Evolutionary conservation across 148 eudicot species (phyloP).

Genomic region (Nepenthes gracilis): DNA sequence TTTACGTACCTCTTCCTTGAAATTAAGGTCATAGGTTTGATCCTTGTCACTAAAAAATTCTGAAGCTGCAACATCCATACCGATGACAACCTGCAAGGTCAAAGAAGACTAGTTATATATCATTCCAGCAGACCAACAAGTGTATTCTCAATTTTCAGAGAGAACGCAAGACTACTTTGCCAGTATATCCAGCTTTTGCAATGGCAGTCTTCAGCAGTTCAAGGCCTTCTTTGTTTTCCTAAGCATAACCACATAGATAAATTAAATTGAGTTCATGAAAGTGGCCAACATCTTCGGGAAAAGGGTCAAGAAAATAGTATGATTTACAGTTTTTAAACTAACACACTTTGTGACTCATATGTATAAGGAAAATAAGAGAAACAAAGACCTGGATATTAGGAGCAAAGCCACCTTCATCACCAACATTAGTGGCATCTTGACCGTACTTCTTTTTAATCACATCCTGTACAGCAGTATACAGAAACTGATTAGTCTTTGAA

Average conservation of each 20-base stretch:
- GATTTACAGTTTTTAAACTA: too few relatives aligned
- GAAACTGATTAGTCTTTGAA: neutral
- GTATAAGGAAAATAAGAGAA: too few relatives aligned
- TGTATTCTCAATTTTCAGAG: neutral
- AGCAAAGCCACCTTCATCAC: conserved; percentile 83
- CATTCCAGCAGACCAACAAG: neutral
- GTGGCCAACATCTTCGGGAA: too few relatives aligned
- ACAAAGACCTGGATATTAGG: conserved; percentile 59
- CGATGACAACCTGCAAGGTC: conserved; percentile 47
- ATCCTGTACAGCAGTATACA: conserved; percentile 22
- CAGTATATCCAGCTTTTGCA: conserved; percentile 55
- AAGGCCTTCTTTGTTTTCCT: conserved; percentile 78
- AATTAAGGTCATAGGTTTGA: conserved; percentile 65
- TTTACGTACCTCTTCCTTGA: conserved; percentile 52
- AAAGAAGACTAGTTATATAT: neutral
- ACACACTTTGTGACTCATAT: neutral
- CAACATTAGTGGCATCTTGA: conserved; percentile 75
- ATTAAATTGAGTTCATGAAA: neutral
- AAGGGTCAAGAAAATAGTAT: too few relatives aligned
- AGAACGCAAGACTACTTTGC: conserved; percentile 27
- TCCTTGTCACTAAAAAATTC: conserved; percentile 48
- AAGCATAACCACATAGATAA: conserved; percentile 2
- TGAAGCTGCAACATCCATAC: conserved; percentile 87
- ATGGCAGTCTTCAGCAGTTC: conserved; percentile 63
- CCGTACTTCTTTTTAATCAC: conserved; percentile 78